Conservation (phyloP, 768 basidiomycete genomes). For the Termitomyces sp. region DNA sequence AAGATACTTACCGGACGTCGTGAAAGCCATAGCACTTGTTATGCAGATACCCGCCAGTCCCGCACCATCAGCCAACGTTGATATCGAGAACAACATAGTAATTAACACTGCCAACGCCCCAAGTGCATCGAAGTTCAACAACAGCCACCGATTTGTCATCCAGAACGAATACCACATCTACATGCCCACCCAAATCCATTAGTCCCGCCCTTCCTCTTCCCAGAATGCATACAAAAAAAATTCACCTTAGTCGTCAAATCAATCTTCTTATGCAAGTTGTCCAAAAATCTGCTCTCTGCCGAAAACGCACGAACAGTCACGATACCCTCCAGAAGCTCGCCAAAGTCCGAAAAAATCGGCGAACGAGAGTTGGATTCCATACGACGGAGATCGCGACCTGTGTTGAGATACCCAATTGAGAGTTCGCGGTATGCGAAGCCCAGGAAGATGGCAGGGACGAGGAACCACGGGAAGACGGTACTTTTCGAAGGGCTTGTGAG, state of each 20-base stretch:
- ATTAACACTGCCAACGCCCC: slow-evolving; percentile 69
- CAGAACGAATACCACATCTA: slow-evolving; percentile 85
- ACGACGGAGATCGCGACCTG: slow-evolving; percentile 77
- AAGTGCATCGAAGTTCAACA: slow-evolving; percentile 77
- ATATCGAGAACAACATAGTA: slow-evolving; percentile 73
- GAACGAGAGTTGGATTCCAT: slow-evolving; percentile 89
- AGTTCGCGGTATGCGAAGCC: slow-evolving; percentile 68
- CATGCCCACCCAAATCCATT: not conserved
- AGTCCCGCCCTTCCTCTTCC: no score
- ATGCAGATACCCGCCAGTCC: slow-evolving; percentile 72
- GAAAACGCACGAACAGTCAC: slow-evolving; percentile 93
- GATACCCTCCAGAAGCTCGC: slow-evolving; percentile 80
- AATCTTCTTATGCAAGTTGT: slow-evolving; percentile 66
- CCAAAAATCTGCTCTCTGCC: slow-evolving; percentile 71
- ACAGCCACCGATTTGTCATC: slow-evolving; percentile 87
- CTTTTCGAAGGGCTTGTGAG: slow-evolving; percentile 23
- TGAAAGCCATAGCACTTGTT: slow-evolving; percentile 58
- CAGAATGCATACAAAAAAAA: not conserved
- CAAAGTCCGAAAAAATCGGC: slow-evolving; percentile 80
- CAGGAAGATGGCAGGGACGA: slow-evolving; percentile 70
- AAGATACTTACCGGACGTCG: slow-evolving; percentile 28
- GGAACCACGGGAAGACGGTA: slow-evolving; percentile 75
- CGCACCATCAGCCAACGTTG: slow-evolving; percentile 45
- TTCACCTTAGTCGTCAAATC: slow-evolving; percentile 71
- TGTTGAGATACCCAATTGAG: slow-evolving; percentile 69